These are phyloP conservation scores for Penicillium sp. DNA, from an alignment of 2,329 filamentous ascomycete species.

Conservation along the genomic window DNA sequence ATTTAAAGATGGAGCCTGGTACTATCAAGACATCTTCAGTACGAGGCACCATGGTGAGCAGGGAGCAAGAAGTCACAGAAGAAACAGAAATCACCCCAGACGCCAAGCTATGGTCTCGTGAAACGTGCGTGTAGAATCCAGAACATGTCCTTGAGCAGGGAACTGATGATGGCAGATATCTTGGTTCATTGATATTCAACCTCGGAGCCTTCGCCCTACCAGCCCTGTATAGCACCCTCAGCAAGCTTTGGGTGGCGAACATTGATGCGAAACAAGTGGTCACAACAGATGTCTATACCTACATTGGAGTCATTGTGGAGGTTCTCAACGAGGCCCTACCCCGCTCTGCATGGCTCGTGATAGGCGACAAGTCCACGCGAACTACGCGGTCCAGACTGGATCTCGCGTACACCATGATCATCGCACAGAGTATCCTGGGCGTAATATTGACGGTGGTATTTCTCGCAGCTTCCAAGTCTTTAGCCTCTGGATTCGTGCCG, in stretches of 20 bases:
- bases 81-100: not conserved
- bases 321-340: constrained; percentile 72
- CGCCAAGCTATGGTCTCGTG: not conserved
- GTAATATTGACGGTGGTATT: constrained; percentile 62
- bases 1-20: not conserved
- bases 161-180: not conserved
- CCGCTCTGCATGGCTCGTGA: constrained; percentile 65
- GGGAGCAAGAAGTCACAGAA: not conserved
- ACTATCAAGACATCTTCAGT: not conserved
- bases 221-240: constrained; percentile 65
- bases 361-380: constrained; percentile 62
- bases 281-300: constrained; percentile 67
- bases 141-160: not conserved
- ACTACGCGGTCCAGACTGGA: constrained; percentile 52
- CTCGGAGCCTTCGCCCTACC: constrained; percentile 62
- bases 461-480: constrained; percentile 52
- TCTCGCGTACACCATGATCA: constrained; percentile 60
- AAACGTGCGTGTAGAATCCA: not conserved
- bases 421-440: constrained; percentile 57
- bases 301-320: constrained; percentile 65
- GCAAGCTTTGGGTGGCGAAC: constrained; percentile 66
- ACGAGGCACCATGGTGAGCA: not conserved
- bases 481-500: constrained; percentile 65
- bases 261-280: constrained; percentile 64
- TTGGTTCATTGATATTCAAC: constrained; percentile 52